Evolutionary conservation across 768 basidiomycete genomes (phyloP).

Genomic region (Favolaschia claudopus): DNA sequence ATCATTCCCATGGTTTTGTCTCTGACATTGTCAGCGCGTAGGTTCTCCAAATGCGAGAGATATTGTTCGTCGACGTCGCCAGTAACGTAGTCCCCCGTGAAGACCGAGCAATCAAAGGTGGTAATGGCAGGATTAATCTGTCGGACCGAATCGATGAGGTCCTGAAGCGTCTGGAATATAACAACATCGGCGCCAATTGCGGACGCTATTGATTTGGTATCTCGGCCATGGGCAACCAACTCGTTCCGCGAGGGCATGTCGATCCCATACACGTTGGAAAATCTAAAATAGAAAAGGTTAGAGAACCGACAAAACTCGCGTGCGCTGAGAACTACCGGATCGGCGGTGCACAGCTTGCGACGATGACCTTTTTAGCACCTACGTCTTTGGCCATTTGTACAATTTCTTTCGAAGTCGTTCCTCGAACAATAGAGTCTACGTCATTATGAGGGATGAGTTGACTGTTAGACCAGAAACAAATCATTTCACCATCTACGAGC

Average conservation of each 20-base stretch:
- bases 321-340: slow-evolving; percentile 66
- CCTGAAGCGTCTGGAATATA: slow-evolving; percentile 92
- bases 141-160: slow-evolving; percentile 86
- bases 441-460: neutral
- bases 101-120: slow-evolving; percentile 95
- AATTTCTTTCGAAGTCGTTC: slow-evolving; percentile 98
- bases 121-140: slow-evolving; percentile 81
- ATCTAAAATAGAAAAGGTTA: slow-evolving; percentile 45
- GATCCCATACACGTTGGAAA: slow-evolving; percentile 97
- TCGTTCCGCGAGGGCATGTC: slow-evolving; percentile 98
- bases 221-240: slow-evolving; percentile 86
- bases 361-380: slow-evolving; percentile 93
- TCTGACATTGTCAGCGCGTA: slow-evolving; percentile 86
- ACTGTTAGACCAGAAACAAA: neutral
- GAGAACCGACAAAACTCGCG: neutral
- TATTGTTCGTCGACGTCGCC: slow-evolving; percentile 90
- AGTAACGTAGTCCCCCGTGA: slow-evolving; percentile 96
- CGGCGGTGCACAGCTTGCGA: slow-evolving; percentile 96
- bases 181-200: slow-evolving; percentile 95
- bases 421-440: slow-evolving; percentile 96
- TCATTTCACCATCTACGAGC: slow-evolving; percentile 87
- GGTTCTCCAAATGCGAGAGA: slow-evolving; percentile 72
- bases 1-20: slow-evolving; percentile 45
- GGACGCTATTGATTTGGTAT: slow-evolving; percentile 72
- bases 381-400: slow-evolving; percentile 99